Evolutionary conservation across 2,329 filamentous ascomycete genomes (phyloP).

Genomic region (Plectosphaerella cucumerina): DNA sequence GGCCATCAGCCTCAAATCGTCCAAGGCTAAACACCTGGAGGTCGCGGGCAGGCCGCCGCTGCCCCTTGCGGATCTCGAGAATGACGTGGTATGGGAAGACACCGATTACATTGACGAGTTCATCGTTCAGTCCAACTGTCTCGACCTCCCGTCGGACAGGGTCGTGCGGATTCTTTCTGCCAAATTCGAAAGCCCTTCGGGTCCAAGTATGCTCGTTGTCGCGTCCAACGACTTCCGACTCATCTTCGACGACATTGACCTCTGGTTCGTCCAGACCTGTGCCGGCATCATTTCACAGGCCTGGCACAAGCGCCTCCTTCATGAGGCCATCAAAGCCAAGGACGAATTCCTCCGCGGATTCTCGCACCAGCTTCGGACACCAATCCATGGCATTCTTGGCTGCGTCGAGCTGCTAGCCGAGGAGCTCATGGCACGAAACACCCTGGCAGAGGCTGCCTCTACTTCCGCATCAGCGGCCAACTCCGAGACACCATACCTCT

Average conservation of each 20-base stretch:
- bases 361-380: slow-evolving; percentile 42
- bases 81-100: slow-evolving; percentile 39
- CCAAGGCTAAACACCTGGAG: slow-evolving; percentile 17
- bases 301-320: slow-evolving; percentile 30
- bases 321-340: slow-evolving; percentile 37
- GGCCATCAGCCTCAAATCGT: slow-evolving; percentile 20
- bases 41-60: slow-evolving; percentile 22
- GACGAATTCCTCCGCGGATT: slow-evolving; percentile 40
- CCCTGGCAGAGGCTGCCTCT: slow-evolving; percentile 5
- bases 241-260: slow-evolving; percentile 42
- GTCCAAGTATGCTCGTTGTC: slow-evolving; percentile 29
- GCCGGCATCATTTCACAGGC: slow-evolving; percentile 30
- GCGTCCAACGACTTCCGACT: slow-evolving; percentile 34
- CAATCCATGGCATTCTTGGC: slow-evolving; percentile 40
- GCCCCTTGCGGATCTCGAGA: slow-evolving; percentile 20
- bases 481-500: slow-evolving; percentile 5
- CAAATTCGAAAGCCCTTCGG: slow-evolving; percentile 25
- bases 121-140: slow-evolving; percentile 29
- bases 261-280: slow-evolving; percentile 38
- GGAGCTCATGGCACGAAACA: slow-evolving; percentile 25
- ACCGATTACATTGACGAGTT: slow-evolving; percentile 30
- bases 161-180: slow-evolving; percentile 31
- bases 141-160: slow-evolving; percentile 17
- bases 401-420: slow-evolving; percentile 34
- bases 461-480: neutral